These are phyloP conservation scores for Aspergillus sp. DNA, from an alignment of 2,329 filamentous ascomycete species.

Conservation along the genomic window DNA sequence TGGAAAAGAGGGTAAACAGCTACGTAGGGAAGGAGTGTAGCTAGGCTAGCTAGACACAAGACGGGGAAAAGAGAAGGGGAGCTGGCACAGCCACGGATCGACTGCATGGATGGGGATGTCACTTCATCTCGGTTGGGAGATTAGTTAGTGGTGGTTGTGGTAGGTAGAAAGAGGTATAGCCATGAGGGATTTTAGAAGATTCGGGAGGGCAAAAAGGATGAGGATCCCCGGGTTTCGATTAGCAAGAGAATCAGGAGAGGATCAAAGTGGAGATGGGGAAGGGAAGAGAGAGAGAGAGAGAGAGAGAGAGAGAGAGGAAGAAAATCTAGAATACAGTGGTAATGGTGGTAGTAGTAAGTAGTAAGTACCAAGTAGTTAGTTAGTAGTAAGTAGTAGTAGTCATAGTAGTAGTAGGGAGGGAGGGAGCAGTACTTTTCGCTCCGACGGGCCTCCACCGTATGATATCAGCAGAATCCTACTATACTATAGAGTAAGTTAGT, in stretches of 20 bases:
- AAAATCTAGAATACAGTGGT: neutral
- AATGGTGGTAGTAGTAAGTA: too few species aligned
- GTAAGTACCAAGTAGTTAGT: too few species aligned
- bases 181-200: neutral
- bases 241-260: neutral
- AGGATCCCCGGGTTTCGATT: neutral
- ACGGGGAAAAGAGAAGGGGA: neutral
- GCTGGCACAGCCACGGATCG: conserved; percentile 18
- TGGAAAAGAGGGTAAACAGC: conserved; percentile 1
- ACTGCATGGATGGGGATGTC: conserved; percentile 16
- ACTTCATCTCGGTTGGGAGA: conserved; percentile 5
- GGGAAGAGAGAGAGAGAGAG: neutral
- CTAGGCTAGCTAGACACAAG: neutral
- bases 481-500: too few species aligned
- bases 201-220: neutral
- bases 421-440: too few species aligned
- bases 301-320: too few species aligned
- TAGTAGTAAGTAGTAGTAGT: too few species aligned
- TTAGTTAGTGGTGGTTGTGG: neutral
- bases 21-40: neutral
- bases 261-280: neutral
- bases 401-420: too few species aligned
- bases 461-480: too few species aligned
- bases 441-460: too few species aligned
- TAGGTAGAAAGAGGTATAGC: neutral